Evolutionary conservation across 2,329 filamentous ascomycete genomes (phyloP), one percentile per base, ranked within the genome.

Genomic region (Emmonsiellopsis sp.): DNA sequence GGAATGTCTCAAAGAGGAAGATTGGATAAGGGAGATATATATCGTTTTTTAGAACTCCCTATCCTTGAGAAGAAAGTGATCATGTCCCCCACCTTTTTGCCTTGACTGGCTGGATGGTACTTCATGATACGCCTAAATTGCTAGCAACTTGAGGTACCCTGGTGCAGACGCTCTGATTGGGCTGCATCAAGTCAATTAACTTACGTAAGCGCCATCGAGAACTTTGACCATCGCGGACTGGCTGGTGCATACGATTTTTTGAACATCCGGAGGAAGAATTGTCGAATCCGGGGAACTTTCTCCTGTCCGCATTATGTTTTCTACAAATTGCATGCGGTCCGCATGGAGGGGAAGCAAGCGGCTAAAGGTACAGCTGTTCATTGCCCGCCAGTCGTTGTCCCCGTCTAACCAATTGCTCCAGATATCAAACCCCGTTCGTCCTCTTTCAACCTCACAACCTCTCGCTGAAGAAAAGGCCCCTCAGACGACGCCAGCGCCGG

Each of bases 311-410:
- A 58, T 55, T 46, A 65, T 65, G 63, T 63, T 64, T 37, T 54
- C 60, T 44, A 57, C 53, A 52, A 46, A 43, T 14, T 53, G 57
- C 52, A 53, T 57, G 27, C 63, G 61, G 51, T 61, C 60, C 49
- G 51, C 60, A 14, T 36, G 61, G 14, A 58, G 62, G 49, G 58
- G 55, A 34, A 53, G 56, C 43, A 63, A 56, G 51, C 52, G 46
- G 39, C 43, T 63, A 14, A 57, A 61, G 58, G 64, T 65, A 61
- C 50, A 7, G 53, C 55, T 43, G 54, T 55, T 21, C 54, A 54
- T 52, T 53, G 55, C 51, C 55, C 60, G 48, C 55, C 60, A 49
- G 55, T 61, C 36, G 32, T 31, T 3, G 5, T 32, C 34, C 21
- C 9, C 42, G 2, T 3, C 27, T 51, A 51, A 34, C 31, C 27